These are phyloP conservation scores for Schizosaccharomyces cryophilus DNA, from an alignment of 805 yeast species.

Conservation along the genomic window DNA sequence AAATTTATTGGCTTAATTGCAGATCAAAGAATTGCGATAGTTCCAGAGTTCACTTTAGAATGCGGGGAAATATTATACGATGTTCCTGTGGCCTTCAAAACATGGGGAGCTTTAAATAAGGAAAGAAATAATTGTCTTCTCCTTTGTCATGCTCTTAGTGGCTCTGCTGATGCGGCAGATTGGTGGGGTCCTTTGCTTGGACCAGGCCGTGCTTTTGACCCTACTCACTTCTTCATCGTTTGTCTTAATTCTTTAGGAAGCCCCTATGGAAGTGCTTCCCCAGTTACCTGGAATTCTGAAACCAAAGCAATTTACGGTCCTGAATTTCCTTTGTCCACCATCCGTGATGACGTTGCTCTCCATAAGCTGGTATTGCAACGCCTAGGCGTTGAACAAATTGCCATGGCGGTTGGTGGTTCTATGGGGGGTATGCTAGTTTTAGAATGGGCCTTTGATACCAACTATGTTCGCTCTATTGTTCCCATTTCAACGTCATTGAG, in stretches of 20 bases:
- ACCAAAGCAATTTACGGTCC: conserved; percentile 73
- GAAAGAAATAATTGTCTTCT: conserved; percentile 53
- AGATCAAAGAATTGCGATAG: conserved; percentile 52
- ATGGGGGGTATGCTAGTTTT: conserved; percentile 96
- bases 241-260: conserved; percentile 88
- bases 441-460: conserved; percentile 54
- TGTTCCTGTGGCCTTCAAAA: conserved; percentile 83
- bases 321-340: conserved; percentile 76
- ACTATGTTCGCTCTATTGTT: conserved; percentile 44
- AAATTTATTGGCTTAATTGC: conserved; percentile 45
- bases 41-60: conserved; percentile 55
- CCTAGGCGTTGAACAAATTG: conserved; percentile 53
- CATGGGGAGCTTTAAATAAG: conserved; percentile 73
- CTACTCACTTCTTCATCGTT: conserved; percentile 58
- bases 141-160: conserved; percentile 90
- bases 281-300: conserved; percentile 54
- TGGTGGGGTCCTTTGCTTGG: conserved; percentile 99
- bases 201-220: conserved; percentile 68
- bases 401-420: conserved; percentile 83
- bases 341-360: conserved; percentile 72
- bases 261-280: conserved; percentile 90
- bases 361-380: conserved; percentile 59
- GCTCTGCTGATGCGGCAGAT: conserved; percentile 81
- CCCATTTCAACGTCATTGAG: conserved; percentile 86
- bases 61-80: conserved; percentile 49